phyloP scores from a whole-genome alignment of 441 rosid genomes.

The Erodium texanum region DNA sequence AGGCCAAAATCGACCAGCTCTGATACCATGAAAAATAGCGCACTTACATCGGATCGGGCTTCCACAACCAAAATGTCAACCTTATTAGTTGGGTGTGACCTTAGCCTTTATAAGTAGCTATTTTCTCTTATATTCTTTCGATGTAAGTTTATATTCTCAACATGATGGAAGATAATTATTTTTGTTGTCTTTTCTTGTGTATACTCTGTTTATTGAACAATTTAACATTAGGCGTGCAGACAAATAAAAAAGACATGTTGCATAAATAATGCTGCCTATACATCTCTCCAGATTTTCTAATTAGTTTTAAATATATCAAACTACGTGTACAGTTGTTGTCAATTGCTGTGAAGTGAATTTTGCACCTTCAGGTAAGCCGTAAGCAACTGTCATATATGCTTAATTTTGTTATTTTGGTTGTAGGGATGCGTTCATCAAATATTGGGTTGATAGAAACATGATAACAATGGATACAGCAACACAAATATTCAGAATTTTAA shows the following conservation, averaged over 20 bases:
- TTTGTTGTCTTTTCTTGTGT: not conserved
- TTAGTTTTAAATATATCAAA: not conserved
- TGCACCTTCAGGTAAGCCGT: not conserved
- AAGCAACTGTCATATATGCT: not conserved
- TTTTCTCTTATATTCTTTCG: no score
- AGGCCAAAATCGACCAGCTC: no score
- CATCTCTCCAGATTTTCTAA: not conserved
- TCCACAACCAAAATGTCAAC: no score
- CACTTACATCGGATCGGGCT: no score
- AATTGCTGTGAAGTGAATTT: not conserved
- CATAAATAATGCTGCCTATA: not conserved
- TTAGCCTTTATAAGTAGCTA: no score
- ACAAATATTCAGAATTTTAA: conserved; percentile 66
- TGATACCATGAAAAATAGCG: no score
- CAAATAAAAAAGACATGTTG: not conserved
- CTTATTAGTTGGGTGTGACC: no score
- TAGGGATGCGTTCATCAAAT: conserved; percentile 84
- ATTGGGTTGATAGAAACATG: conserved; percentile 76
- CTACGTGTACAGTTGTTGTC: not conserved
- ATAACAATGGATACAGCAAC: conserved; percentile 75
- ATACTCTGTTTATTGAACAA: not conserved
- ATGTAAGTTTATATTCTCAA: no score
- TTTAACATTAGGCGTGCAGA: not conserved
- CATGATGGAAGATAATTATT: not conserved
- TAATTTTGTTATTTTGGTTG: conserved; percentile 16